phyloP scores from a whole-genome alignment of 1,139 yeast genomes.

The Candida tropicalis region DNA sequence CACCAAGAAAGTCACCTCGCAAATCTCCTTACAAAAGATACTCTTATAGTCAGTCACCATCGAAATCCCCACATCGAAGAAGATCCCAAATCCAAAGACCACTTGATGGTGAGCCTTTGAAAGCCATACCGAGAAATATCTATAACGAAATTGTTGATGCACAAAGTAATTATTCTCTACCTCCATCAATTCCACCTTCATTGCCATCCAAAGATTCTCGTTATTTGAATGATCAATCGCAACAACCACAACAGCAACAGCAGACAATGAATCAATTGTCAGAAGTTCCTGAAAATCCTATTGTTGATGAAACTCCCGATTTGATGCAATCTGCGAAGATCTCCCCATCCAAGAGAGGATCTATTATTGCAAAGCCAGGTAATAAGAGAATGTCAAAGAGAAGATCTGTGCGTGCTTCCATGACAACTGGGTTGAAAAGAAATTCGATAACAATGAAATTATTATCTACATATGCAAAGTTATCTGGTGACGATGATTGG shows the following conservation, averaged over 20 bases:
- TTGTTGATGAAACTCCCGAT: conserved; percentile 28
- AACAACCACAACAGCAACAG: conserved; percentile 8
- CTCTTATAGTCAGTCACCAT: conserved; percentile 21
- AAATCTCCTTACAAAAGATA: conserved; percentile 17
- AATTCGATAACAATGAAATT: conserved; percentile 72
- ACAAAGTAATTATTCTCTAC: conserved; percentile 26
- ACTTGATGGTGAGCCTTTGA: conserved; percentile 19
- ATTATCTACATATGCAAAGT: conserved; percentile 69
- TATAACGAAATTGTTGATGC: conserved; percentile 50
- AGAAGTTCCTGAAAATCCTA: conserved; percentile 23
- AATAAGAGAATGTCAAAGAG: conserved; percentile 40
- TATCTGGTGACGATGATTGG: conserved; percentile 69
- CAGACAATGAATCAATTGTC: conserved; percentile 8
- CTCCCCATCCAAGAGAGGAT: conserved; percentile 33
- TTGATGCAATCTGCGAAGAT: conserved; percentile 36
- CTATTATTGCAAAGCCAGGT: conserved; percentile 23
- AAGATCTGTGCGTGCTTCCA: conserved; percentile 43
- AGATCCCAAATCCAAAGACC: conserved; percentile 4
- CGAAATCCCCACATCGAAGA: conserved; percentile 24
- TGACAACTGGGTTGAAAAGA: conserved; percentile 55
- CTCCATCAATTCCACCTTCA: conserved; percentile 40
- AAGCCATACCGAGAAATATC: conserved; percentile 48
- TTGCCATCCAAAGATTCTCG: conserved; percentile 43
- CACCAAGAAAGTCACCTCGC: conserved; percentile 26
- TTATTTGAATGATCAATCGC: conserved; percentile 7